Evolutionary conservation across 2,329 filamentous ascomycete species (phyloP).

Genomic region (Penicillium sp.): DNA sequence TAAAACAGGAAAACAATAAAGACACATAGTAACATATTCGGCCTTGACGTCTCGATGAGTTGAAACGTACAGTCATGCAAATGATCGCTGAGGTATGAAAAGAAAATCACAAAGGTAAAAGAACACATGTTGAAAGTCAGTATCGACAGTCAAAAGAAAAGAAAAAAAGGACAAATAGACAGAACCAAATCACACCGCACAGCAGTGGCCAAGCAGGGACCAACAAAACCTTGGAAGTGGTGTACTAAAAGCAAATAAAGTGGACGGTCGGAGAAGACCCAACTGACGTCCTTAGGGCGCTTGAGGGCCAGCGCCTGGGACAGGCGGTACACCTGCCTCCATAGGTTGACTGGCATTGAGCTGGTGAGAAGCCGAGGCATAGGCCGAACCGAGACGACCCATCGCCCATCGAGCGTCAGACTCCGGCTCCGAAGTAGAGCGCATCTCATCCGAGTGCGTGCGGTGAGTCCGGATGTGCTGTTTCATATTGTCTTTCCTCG

Average conservation of each 20-base stretch:
- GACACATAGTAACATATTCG: conserved; percentile 2
- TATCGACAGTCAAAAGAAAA: not conserved
- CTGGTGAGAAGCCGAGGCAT: conserved; percentile 11
- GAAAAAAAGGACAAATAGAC: not conserved
- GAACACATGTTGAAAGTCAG: not conserved
- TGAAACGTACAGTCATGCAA: not conserved
- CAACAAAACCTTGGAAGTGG: not conserved
- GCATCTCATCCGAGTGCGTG: conserved; percentile 33
- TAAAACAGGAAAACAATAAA: conserved; percentile 11
- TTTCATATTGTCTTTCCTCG: conserved; percentile 68
- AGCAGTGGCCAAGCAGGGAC: conserved; percentile 3
- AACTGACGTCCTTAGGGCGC: not conserved
- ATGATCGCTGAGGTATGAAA: conserved; percentile 6
- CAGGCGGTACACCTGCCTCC: conserved; percentile 7
- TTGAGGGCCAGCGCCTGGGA: conserved; percentile 2
- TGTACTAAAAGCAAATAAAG: not conserved
- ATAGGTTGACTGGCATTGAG: conserved; percentile 16
- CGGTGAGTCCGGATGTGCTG: conserved; percentile 63
- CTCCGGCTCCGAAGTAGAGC: conserved; percentile 20
- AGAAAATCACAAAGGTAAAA: not conserved
- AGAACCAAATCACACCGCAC: conserved; percentile 9
- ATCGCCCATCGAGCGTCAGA: conserved; percentile 14
- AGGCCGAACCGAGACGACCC: conserved; percentile 11
- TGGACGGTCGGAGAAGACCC: not conserved
- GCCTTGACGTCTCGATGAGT: conserved; percentile 1